These are phyloP conservation scores for Pistacia atlantica DNA, from an alignment of 345 rosid species.

Conservation along the genomic window DNA sequence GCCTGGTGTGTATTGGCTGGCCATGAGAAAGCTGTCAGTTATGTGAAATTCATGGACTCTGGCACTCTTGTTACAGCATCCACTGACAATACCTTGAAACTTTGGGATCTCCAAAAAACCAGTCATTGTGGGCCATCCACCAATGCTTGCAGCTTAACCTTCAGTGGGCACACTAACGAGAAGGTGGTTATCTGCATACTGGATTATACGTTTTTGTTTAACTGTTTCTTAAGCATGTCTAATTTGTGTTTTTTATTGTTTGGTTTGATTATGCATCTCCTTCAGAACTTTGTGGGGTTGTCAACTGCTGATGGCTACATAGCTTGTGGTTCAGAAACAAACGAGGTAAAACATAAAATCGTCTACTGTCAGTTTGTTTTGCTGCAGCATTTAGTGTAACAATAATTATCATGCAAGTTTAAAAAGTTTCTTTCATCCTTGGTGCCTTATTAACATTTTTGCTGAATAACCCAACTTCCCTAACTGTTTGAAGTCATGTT, in stretches of 20 bases:
- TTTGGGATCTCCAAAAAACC: conserved; percentile 93
- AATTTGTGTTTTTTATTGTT: conserved; percentile 11
- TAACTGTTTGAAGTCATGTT: conserved; percentile 12
- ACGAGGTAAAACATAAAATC: conserved; percentile 64
- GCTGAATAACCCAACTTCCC: background rate
- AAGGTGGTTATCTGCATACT: conserved; percentile 56
- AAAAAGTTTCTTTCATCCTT: background rate
- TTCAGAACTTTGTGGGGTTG: conserved; percentile 94
- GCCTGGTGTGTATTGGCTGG: conserved; percentile 95
- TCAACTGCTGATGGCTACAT: conserved; percentile 82
- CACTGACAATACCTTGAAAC: conserved; percentile 89
- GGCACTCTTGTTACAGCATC: conserved; percentile 92
- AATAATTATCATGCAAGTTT: background rate
- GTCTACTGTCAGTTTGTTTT: background rate
- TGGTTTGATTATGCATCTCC: conserved; percentile 28
- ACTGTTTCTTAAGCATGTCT: conserved; percentile 4
- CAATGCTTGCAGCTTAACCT: conserved; percentile 78
- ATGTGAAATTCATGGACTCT: conserved; percentile 82
- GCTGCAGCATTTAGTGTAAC: background rate
- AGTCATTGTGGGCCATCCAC: conserved; percentile 58
- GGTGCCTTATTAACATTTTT: conserved; percentile 11
- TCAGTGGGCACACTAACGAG: conserved; percentile 87
- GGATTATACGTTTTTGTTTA: conserved; percentile 8
- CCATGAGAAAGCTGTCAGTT: conserved; percentile 95
- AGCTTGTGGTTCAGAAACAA: conserved; percentile 97